Percentiles rank a stretch among this genome's conserved stretches.
Evolutionary conservation across 345 rosid species (phyloP).

Genomic region (Jatropha curcas): DNA sequence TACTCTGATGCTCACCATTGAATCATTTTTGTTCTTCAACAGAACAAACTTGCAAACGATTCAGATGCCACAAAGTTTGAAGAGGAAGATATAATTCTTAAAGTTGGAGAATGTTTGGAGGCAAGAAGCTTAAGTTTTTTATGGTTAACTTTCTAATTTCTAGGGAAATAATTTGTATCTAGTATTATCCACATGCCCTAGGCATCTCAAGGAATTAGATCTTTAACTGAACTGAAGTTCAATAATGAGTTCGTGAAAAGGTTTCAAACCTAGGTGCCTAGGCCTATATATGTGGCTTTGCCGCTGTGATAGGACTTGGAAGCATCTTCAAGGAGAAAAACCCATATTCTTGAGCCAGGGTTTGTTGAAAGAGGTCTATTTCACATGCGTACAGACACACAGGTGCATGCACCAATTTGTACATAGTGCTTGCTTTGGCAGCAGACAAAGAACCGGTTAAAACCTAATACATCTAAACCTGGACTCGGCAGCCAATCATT

Average conservation of each 20-base stretch:
- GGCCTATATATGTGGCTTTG: too few species aligned
- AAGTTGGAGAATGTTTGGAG: conserved; percentile 94
- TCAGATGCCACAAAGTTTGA: conserved; percentile 61
- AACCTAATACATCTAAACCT: not conserved
- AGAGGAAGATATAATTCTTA: conserved; percentile 78
- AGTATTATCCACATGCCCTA: not conserved
- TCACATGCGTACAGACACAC: not conserved
- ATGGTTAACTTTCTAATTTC: conserved; percentile 1
- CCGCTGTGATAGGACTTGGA: too few species aligned
- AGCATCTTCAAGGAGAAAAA: not conserved
- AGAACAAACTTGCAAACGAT: conserved; percentile 83
- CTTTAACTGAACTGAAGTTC: not conserved
- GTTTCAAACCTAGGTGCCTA: not conserved
- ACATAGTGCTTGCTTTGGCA: not conserved
- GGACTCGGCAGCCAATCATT: conserved; percentile 1
- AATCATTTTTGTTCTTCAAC: conserved; percentile 28
- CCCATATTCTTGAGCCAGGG: not conserved
- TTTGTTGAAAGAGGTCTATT: not conserved
- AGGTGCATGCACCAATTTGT: not conserved
- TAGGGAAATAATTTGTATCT: not conserved
- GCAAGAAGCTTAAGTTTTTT: conserved; percentile 42
- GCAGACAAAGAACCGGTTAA: not conserved
- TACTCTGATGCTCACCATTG: conserved; percentile 18
- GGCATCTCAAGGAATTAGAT: not conserved
- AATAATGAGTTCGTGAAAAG: not conserved